Evolutionary conservation across 495 filamentous ascomycete genomes (phyloP).

Genomic region (Aspergillus sclerotioniger): DNA sequence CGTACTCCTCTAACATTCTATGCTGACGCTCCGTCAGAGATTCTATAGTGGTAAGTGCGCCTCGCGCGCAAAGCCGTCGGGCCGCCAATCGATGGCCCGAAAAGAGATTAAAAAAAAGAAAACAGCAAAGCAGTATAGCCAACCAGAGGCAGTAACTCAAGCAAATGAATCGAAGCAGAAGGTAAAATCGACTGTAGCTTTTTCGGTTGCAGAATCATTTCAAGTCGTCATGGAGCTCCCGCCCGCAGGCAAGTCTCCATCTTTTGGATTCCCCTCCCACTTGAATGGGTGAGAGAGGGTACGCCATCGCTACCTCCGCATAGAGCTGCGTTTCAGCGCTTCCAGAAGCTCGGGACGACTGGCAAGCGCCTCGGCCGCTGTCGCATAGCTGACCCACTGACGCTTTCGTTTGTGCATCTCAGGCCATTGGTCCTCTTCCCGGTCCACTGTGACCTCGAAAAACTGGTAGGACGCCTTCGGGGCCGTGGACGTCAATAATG

Average conservation of each 20-base stretch:
- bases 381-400: slow-evolving; percentile 80
- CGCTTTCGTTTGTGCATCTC: slow-evolving; percentile 89
- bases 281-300: slow-evolving; percentile 9
- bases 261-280: slow-evolving; percentile 14
- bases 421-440: slow-evolving; percentile 84
- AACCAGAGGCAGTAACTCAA: slow-evolving; percentile 17
- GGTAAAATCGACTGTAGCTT: slow-evolving; percentile 24
- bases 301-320: slow-evolving; percentile 50
- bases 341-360: slow-evolving; percentile 83
- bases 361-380: slow-evolving; percentile 74
- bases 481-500: slow-evolving; percentile 56
- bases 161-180: slow-evolving; percentile 8
- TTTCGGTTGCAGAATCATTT: slow-evolving; percentile 29
- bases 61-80: slow-evolving; percentile 23
- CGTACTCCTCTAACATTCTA: slow-evolving; percentile 26
- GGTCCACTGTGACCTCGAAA: slow-evolving; percentile 80
- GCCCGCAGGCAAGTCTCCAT: neutral
- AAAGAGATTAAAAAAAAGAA: slow-evolving; percentile 19
- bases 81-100: slow-evolving; percentile 21
- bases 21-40: slow-evolving; percentile 20
- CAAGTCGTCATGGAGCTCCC: slow-evolving; percentile 38
- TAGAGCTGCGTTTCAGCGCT: slow-evolving; percentile 79
- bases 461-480: slow-evolving; percentile 82
- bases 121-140: slow-evolving; percentile 22
- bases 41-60: slow-evolving; percentile 26